Percentiles rank a stretch among this genome's conserved stretches.
Evolutionary conservation across 257 asterid species (phyloP).

Genomic region (Solanum okadae): DNA sequence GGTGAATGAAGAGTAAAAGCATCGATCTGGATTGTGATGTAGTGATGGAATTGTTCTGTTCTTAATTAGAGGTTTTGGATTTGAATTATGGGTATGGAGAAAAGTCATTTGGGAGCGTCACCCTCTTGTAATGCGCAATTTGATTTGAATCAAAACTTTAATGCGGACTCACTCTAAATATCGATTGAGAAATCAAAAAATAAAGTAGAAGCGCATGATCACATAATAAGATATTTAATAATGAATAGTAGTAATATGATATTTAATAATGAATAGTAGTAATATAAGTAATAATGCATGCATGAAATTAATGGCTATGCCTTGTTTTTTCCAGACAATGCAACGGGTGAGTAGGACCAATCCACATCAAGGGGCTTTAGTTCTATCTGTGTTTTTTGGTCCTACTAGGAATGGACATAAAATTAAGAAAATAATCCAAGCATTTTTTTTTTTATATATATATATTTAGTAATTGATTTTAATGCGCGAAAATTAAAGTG

Average conservation of each 20-base stretch:
- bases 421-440: neutral
- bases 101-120: neutral
- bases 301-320: conserved; percentile 25
- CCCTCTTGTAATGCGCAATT: rapidly evolving
- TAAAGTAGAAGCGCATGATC: too few relatives aligned
- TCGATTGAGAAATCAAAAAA: too few relatives aligned
- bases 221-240: too few relatives aligned
- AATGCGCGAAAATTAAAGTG: neutral
- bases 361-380: neutral
- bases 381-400: neutral
- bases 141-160: rapidly evolving
- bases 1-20: neutral
- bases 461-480: neutral
- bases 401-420: neutral
- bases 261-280: conserved; percentile 19
- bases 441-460: too few relatives aligned
- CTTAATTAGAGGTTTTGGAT: too few relatives aligned
- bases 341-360: conserved; percentile 25
- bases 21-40: rapidly evolving
- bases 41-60: rapidly evolving
- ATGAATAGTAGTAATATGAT: neutral
- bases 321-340: neutral
- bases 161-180: rapidly evolving
- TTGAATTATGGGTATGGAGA: rapidly evolving
- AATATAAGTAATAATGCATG: conserved; percentile 13